A percentile compares a stretch with the other conserved stretches of the same genome.
Evolutionary conservation across 768 basidiomycete genomes (phyloP).

Genomic region (Rhodotorula kratochvilovae): DNA sequence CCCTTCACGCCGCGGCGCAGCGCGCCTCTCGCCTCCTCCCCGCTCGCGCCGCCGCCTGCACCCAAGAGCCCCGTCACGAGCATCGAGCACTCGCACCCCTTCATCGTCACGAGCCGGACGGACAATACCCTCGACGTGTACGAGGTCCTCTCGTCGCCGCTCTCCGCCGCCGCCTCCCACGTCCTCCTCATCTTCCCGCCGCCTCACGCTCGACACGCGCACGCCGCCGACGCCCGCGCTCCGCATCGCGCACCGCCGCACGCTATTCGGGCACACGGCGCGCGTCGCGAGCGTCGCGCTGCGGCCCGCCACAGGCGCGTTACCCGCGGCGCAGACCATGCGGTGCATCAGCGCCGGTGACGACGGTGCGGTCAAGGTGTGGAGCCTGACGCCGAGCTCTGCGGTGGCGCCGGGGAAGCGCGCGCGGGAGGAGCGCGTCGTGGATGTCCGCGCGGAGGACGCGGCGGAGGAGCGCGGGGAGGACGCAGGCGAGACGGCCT

Average conservation of each 20-base stretch:
- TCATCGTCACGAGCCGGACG: slow-evolving; percentile 12
- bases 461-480: background rate
- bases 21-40: background rate
- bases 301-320: background rate
- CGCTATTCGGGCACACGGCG: slow-evolving; percentile 34
- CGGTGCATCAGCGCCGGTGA: slow-evolving; percentile 29
- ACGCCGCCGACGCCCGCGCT: background rate
- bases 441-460: background rate
- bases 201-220: background rate
- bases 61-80: slow-evolving; percentile 3
- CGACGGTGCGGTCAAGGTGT: slow-evolving; percentile 32
- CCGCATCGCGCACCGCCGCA: slow-evolving; percentile 10
- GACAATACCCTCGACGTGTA: slow-evolving; percentile 35
- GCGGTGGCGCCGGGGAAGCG: background rate
- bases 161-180: background rate
- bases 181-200: background rate
- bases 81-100: slow-evolving; percentile 22
- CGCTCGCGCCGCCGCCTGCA: background rate
- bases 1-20: background rate
- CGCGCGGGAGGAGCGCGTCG: background rate
- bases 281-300: slow-evolving; percentile 26
- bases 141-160: background rate
- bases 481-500: background rate
- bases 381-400: slow-evolving; percentile 1
- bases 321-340: background rate